A percentile compares a stretch with the other conserved stretches of the same genome.
phyloP scores from a whole-genome alignment of 2,329 filamentous ascomycete species.

The Beauveria australis region DNA sequence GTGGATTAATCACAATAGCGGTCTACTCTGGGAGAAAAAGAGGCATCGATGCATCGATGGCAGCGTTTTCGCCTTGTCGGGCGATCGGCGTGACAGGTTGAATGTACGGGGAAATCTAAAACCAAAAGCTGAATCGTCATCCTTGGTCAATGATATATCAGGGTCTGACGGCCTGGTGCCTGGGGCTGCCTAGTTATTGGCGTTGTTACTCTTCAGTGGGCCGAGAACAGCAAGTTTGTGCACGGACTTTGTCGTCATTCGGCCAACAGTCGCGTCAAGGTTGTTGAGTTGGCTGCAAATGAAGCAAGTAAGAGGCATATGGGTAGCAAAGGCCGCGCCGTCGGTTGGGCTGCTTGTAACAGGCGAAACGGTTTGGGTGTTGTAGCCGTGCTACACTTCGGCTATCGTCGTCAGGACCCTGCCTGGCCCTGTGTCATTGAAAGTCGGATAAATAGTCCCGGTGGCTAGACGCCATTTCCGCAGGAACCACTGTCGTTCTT shows the following conservation, averaged over 20 bases:
- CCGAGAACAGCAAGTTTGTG: neutral
- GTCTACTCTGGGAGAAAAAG: neutral
- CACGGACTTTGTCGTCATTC: neutral
- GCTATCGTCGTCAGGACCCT: neutral
- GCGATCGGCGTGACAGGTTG: neutral
- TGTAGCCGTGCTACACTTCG: neutral
- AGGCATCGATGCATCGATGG: neutral
- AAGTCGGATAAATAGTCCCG: neutral
- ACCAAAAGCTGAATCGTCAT: neutral
- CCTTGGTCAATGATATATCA: neutral
- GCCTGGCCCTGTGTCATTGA: neutral
- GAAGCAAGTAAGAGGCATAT: neutral
- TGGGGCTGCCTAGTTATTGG: neutral
- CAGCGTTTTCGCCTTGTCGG: neutral
- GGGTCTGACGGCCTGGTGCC: neutral
- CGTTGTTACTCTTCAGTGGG: neutral
- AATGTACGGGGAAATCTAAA: neutral
- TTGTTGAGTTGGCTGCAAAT: neutral
- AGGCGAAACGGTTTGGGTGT: neutral
- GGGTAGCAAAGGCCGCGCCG: no score
- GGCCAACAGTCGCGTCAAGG: neutral
- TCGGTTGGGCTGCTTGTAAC: no score
- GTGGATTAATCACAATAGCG: neutral
- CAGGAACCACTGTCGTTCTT: slow-evolving; percentile 2
- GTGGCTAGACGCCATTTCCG: slow-evolving; percentile 7